These are phyloP conservation scores for Aureobasidium pullulans DNA, from an alignment of 2,329 filamentous ascomycete genomes.

Conservation along the genomic window DNA sequence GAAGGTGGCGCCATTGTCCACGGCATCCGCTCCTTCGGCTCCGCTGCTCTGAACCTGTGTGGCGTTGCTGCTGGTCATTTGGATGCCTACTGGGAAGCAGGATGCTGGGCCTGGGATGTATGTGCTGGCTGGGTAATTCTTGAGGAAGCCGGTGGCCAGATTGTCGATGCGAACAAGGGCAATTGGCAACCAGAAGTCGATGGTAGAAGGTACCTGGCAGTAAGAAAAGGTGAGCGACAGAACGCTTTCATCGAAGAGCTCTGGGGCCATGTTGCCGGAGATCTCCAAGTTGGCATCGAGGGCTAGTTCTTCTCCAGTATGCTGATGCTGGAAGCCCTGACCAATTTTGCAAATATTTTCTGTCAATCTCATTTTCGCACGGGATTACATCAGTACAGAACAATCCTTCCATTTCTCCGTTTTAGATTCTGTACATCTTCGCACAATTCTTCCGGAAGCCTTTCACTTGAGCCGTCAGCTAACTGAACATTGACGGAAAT, in stretches of 20 bases:
- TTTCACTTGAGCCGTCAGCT: background rate
- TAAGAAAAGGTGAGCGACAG: constrained; percentile 39
- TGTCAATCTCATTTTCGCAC: too few species aligned
- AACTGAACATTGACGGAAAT: background rate
- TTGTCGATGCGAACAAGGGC: constrained; percentile 67
- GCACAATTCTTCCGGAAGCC: background rate
- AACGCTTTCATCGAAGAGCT: constrained; percentile 42
- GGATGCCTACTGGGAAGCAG: constrained; percentile 75
- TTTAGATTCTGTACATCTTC: too few species aligned
- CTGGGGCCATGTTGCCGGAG: constrained; percentile 40
- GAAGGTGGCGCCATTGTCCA: constrained; percentile 70
- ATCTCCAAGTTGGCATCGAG: constrained; percentile 33
- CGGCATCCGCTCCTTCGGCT: constrained; percentile 61
- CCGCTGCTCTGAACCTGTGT: constrained; percentile 68
- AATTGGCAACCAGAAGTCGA: constrained; percentile 56
- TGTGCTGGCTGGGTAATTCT: constrained; percentile 75
- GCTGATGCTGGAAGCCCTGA: background rate
- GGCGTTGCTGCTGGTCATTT: constrained; percentile 63
- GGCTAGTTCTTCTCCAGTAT: background rate
- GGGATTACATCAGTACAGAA: too few species aligned
- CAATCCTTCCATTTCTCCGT: too few species aligned
- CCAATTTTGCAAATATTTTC: too few species aligned
- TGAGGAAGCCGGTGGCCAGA: constrained; percentile 63
- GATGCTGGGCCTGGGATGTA: constrained; percentile 81
- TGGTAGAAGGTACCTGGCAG: constrained; percentile 48